Conservation (phyloP, 208 protist species). For the Vickermania spadyakhi region DNA sequence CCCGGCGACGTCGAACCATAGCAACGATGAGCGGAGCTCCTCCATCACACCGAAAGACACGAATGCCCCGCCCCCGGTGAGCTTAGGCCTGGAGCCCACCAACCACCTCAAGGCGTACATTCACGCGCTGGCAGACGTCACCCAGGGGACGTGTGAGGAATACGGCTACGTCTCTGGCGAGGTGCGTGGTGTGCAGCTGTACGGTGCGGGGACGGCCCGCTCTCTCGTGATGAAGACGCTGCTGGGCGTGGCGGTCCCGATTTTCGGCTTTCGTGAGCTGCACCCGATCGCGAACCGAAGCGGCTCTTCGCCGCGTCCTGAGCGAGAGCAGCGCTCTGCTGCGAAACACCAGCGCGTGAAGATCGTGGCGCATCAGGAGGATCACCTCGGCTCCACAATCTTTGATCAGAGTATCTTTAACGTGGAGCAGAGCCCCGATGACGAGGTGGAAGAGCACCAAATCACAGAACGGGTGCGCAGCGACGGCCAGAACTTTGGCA, state of each 20-base stretch:
- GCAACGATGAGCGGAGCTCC: background rate
- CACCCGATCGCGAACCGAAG: background rate
- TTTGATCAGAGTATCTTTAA: constrained; percentile 4
- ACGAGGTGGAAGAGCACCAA: background rate
- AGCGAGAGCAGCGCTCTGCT: background rate
- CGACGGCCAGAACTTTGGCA: background rate
- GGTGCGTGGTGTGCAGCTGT: constrained; percentile 65
- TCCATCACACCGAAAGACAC: background rate
- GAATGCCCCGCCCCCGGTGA: constrained; percentile 2
- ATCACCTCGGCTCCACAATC: background rate
- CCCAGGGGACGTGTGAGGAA: constrained; percentile 21
- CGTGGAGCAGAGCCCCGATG: background rate
- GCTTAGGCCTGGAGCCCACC: constrained; percentile 1
- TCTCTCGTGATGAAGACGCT: constrained; percentile 56
- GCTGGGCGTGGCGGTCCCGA: constrained; percentile 28
- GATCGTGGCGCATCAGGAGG: background rate
- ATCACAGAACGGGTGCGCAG: background rate
- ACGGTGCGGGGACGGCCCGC: constrained; percentile 36
- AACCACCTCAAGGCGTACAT: constrained; percentile 23
- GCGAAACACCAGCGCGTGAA: background rate
- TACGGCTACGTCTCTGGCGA: constrained; percentile 66
- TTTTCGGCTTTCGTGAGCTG: constrained; percentile 20
- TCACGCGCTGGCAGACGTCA: constrained; percentile 24
- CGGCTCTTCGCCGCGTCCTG: background rate
- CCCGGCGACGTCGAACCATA: background rate